A percentile compares a stretch with the other conserved stretches of the same genome.
Evolutionary conservation across 2,329 filamentous ascomycete genomes (phyloP).

Genomic region (Cephalotrichum gorgonifer): DNA sequence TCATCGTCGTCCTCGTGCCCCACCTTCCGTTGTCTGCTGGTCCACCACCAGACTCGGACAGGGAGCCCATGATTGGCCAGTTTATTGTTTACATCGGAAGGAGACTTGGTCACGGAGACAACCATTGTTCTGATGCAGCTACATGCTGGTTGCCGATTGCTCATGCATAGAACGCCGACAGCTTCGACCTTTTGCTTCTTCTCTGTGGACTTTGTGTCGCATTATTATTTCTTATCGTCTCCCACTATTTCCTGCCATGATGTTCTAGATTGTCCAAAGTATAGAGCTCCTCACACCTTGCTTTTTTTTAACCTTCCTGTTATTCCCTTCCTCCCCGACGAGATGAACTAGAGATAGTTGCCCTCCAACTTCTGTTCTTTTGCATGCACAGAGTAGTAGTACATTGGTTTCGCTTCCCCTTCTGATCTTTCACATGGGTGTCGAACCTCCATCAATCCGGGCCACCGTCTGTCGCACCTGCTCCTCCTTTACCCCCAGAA

Average conservation of each 20-base stretch:
- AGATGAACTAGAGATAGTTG: neutral
- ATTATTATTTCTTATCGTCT: neutral
- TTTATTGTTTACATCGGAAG: neutral
- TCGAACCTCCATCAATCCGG: neutral
- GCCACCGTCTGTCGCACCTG: neutral
- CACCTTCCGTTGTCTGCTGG: neutral
- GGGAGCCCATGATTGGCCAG: neutral
- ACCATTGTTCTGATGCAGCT: neutral
- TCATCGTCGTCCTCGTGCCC: neutral
- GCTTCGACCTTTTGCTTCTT: neutral
- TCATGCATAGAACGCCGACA: neutral
- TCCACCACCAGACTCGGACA: neutral
- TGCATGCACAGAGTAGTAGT: too few relatives aligned
- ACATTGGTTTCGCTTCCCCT: neutral
- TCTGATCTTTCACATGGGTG: neutral
- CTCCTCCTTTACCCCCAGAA: neutral
- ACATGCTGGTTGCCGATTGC: neutral
- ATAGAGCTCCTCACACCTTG: neutral
- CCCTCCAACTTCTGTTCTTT: neutral
- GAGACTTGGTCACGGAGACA: neutral
- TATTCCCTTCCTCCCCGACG: neutral
- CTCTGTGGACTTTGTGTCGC: neutral
- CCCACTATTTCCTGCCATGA: neutral
- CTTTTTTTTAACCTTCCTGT: neutral
- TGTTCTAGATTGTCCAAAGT: neutral